Evolutionary conservation across 345 rosid species (phyloP), one percentile per base, ranked within the genome.

Genomic region (Hibiscus tridactylites): DNA sequence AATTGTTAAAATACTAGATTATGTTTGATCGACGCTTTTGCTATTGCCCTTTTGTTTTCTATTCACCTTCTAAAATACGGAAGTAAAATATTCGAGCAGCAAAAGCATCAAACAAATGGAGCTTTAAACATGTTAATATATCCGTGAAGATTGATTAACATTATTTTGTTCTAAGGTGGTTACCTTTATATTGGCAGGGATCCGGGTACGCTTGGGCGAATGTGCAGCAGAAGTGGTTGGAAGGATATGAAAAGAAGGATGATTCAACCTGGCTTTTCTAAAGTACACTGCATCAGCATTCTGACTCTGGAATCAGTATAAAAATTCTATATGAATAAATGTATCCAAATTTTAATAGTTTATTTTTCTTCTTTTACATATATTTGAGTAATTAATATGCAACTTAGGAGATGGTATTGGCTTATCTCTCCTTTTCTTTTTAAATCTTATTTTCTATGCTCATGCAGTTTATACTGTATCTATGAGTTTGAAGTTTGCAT

Each of bases 201-300:
- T 80, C 73, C 13, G 84, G 88, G n/a, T 74, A 77, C 44, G 83
- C 76, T 53, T 89, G 85, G 71, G 65, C 85, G 84, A 89, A 87
- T 71, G 71, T 93, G 61, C 80, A 89, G 71, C 87, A 91, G 78
- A 89, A 87, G 35, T 93, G 97, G 98, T 75, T 85, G 8, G 87
- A 79, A 77, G 87, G 83, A 71, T 77, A 77, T 15, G 82, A 47
- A 67, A 80, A 72, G 19, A 80, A 84, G 76, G 86, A 85, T 80
- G 74, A 67, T 58, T 80, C 84, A 26, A 37, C 79, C 71, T 88
- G 91, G 88, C 67, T 81, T 69, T 70, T 80, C 76, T 78, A 65
- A 53, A 21, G 26, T 49, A 49, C 17, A 28, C 59, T n/a, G 42
- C 58, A 47, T 16, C 59, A 29, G 4, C 42, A 49, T 50, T 24